Base-by-base conservation (phyloP, 371 early-diverging fungal genomes). In the Rhizopus microsporus region DNA sequence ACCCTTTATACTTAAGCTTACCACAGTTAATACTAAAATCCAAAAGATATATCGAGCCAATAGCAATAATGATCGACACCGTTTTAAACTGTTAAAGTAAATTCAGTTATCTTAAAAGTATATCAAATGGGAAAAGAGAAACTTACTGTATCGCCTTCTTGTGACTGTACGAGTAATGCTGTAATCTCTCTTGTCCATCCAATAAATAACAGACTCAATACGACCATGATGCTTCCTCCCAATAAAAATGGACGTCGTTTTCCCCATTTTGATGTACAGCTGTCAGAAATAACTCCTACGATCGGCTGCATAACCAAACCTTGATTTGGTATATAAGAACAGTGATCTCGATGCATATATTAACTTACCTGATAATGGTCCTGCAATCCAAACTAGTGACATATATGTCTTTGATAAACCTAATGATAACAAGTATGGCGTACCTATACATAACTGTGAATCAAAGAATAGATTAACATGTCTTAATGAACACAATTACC, bases 301-400 rank as follows among this genome's bases (percentile, higher is more conserved):
- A 93, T 71, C 6, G 94, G 94, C 59, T 93, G 94, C 78, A 88
- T 90, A 34, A 93, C 60, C 12, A 93, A 75, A 6, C 92, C 88
- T 88, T 42, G 1, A 31, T 6, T 30, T n/a, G 4, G 32, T 44
- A 38, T 42, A 13, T 39, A 13, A 35, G 16, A 32, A 29, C n/a
- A 8, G 16, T 15, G 44, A 10, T 8, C 16, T 7, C 6, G 10
- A 9, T 16, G 15, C 3, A 10, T 6, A 12, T 23, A 12, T 15
- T 34, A 44, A 31, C 7, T 58, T 83, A 88, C 88, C 96, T 15
- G 94, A 93, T n/a, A 97, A 78, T 9, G 98, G 98, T 0, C 98
- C 98, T 8, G 95, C 95, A 56, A 97, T 83, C 98, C 98, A 97
- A 8, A 96, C 96, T 23, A 96, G 73, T 5, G 95, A 93, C 81